Base-by-base conservation (phyloP, 106 monocot genomes). In the Allium cepa region DNA sequence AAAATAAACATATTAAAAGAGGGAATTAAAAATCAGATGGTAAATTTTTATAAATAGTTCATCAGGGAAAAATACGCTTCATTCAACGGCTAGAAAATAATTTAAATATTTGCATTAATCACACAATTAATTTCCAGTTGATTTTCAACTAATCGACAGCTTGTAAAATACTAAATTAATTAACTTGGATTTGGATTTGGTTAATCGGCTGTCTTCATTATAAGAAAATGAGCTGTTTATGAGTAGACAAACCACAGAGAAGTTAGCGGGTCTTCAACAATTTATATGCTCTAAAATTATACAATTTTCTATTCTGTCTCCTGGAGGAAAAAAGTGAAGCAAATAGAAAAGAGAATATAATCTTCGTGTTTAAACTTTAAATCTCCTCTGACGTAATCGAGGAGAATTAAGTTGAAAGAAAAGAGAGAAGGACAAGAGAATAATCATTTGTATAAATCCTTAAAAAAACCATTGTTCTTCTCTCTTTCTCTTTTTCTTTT, bases 201-300 rank as follows among this genome's bases (percentile, higher is more conserved):
- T 36, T 36, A 36, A 36, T 36, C 36, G 5, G 36, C 59, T 17
- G 59, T 59, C 59, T 10, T 59, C 26, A 18, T 59, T 61, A 61
- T 61, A 11, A 47, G 36, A 11, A 13, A 12, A 63, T 63, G 63
- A 63, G 63, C 46, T 63, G 63, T 63, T 46, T 11, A 63, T 63
- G 46, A 61, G 28, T 15, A 36, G 36, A 36, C 46, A 36, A 36
- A 36, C 1, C 36, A 36, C 36, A 36, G 36, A 63, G 63, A 63
- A 15, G 45, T 63, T 63, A 47, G 63, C 63, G 63, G 63, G 63
- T 8, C 63, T 46, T 47, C 11, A 63, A 63, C 46, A 63, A 61
- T 45, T 45, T 26, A 10, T 45, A 26, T 6, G 26, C 45, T 61
- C 61, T 61, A 26, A 28, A 26, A 46, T n/a, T 62, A 28, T 18